A percentile compares a stretch with the other conserved stretches of the same genome.
These are phyloP conservation scores for Nicotiana undulata DNA, from an alignment of 257 asterid species.

Conservation along the genomic window DNA sequence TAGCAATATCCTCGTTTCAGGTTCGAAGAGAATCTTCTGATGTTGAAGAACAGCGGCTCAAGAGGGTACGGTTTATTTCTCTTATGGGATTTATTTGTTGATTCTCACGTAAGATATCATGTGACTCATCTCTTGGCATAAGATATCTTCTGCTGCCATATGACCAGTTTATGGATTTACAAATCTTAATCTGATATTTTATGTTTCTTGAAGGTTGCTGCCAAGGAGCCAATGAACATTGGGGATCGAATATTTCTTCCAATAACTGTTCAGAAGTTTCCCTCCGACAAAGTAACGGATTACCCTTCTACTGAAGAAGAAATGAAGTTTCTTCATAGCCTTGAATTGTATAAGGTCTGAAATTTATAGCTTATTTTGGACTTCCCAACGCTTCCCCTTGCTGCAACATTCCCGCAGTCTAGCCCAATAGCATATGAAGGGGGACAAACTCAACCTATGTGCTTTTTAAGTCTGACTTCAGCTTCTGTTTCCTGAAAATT, in stretches of 20 bases:
- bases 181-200: not conserved
- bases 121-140: not conserved
- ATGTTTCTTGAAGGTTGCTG: slow-evolving; percentile 49
- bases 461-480: not conserved
- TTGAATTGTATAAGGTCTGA: slow-evolving; percentile 59
- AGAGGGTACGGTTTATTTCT: slow-evolving; percentile 40
- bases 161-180: not conserved
- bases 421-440: not conserved
- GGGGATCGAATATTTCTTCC: slow-evolving; percentile 79
- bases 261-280: slow-evolving; percentile 49
- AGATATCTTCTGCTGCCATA: not conserved
- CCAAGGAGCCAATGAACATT: slow-evolving; percentile 54
- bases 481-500: not conserved
- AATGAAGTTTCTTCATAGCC: slow-evolving; percentile 46
- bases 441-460: not conserved
- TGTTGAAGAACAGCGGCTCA: slow-evolving; percentile 35
- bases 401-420: not conserved
- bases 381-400: not conserved
- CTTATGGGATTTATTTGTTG: not conserved
- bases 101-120: not conserved
- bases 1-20: slow-evolving; percentile 21
- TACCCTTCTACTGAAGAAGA: slow-evolving; percentile 38
- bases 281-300: slow-evolving; percentile 25
- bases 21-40: slow-evolving; percentile 47
- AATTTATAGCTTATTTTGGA: not conserved